phyloP scores from a whole-genome alignment of 768 basidiomycete genomes.

The Polyporus arcularius region DNA sequence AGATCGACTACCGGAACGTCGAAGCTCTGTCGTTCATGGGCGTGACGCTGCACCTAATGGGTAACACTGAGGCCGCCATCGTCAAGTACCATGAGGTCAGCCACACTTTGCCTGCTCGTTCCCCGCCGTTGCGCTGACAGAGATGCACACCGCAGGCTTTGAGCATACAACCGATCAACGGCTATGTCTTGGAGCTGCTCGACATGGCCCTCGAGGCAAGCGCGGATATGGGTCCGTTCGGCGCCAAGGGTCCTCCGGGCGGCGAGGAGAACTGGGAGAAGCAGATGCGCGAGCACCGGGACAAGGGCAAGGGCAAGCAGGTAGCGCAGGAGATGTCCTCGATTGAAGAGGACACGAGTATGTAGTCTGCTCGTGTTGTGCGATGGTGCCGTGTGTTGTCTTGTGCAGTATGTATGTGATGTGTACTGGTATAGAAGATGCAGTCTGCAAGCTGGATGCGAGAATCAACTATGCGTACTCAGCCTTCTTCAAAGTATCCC shows the following conservation, averaged over 20 bases:
- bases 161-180: slow-evolving; percentile 81
- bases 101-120: neutral
- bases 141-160: slow-evolving; percentile 50
- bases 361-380: neutral
- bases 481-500: slow-evolving; percentile 28
- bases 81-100: slow-evolving; percentile 90
- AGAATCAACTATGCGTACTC: neutral
- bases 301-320: slow-evolving; percentile 27
- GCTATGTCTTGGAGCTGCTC: slow-evolving; percentile 77
- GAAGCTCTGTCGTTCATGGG: slow-evolving; percentile 86
- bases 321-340: slow-evolving; percentile 7
- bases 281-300: slow-evolving; percentile 32
- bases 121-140: neutral
- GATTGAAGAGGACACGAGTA: slow-evolving; percentile 13
- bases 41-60: slow-evolving; percentile 80
- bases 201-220: slow-evolving; percentile 71
- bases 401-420: neutral
- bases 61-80: slow-evolving; percentile 78
- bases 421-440: neutral
- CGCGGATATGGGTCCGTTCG: slow-evolving; percentile 22
- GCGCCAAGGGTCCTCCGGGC: slow-evolving; percentile 17
- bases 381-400: neutral
- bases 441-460: too few relatives aligned
- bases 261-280: slow-evolving; percentile 30
- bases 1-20: slow-evolving; percentile 83